These are phyloP conservation scores for Arthrocladium fulminans DNA, from an alignment of 2,329 filamentous ascomycete species.

Conservation along the genomic window DNA sequence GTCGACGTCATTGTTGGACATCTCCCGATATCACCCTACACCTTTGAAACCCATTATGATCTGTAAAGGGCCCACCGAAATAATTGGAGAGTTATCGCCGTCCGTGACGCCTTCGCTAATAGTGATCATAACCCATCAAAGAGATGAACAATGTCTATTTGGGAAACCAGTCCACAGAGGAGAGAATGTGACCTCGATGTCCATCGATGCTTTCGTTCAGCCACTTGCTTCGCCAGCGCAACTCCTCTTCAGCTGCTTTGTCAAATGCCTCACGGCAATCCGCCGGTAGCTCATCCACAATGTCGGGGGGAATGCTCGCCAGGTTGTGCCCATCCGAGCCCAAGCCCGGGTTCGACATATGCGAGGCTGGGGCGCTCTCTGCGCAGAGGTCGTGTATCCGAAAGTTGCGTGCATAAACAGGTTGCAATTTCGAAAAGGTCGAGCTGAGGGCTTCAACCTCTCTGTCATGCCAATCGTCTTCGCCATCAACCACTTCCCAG, in stretches of 20 bases:
- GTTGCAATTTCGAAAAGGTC: conserved; percentile 48
- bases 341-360: conserved; percentile 49
- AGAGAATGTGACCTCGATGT: conserved; percentile 26
- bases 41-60: too few relatives aligned
- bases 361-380: conserved; percentile 49
- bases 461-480: conserved; percentile 17
- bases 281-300: conserved; percentile 36
- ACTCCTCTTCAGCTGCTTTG: conserved; percentile 55
- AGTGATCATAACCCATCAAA: neutral
- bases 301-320: conserved; percentile 33
- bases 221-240: conserved; percentile 67
- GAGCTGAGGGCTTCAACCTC: conserved; percentile 21
- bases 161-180: conserved; percentile 23
- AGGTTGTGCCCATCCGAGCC: conserved; percentile 33
- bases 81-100: neutral
- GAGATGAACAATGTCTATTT: conserved; percentile 9
- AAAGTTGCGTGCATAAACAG: conserved; percentile 52
- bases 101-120: conserved; percentile 4
- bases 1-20: too few relatives aligned
- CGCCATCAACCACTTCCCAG: conserved; percentile 54
- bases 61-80: too few relatives aligned
- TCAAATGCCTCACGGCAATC: conserved; percentile 64
- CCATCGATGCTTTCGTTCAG: conserved; percentile 55
- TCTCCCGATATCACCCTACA: too few relatives aligned
- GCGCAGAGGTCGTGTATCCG: conserved; percentile 54